These are phyloP conservation scores for Kwoniella europaea DNA, from an alignment of 768 basidiomycete species.

Conservation along the genomic window DNA sequence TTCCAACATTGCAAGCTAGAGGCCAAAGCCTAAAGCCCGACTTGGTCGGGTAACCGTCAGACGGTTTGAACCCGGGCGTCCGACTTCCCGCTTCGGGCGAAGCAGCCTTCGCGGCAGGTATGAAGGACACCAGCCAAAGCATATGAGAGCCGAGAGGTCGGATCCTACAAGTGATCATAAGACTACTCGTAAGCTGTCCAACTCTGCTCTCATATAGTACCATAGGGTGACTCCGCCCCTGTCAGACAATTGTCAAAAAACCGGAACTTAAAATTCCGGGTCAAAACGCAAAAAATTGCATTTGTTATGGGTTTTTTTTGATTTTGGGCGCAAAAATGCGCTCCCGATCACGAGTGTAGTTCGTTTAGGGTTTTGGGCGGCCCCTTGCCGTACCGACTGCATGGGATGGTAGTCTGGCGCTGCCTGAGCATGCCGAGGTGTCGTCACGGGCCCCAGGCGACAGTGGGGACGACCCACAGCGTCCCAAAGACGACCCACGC, in stretches of 20 bases:
- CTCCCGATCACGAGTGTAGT: conserved; percentile 7
- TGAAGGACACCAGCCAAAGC: neutral
- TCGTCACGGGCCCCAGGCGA: neutral
- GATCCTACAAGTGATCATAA: no score
- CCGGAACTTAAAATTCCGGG: conserved; percentile 17
- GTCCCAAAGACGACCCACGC: conserved; percentile 59
- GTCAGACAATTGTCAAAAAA: neutral
- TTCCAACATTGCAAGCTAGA: conserved; percentile 34
- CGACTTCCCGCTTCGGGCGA: neutral
- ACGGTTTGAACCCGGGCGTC: neutral
- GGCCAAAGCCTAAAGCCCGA: conserved; percentile 9
- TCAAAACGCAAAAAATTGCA: conserved; percentile 20
- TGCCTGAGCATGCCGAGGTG: neutral
- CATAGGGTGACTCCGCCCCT: conserved; percentile 1
- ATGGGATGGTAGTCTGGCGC: neutral
- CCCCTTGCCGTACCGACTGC: neutral
- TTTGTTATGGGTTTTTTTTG: conserved; percentile 7
- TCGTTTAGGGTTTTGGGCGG: conserved; percentile 1
- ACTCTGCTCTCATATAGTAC: conserved; percentile 21
- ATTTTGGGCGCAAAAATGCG: conserved; percentile 16
- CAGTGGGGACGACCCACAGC: conserved; percentile 12
- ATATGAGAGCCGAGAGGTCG: conserved; percentile 6
- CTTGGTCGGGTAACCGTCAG: neutral
- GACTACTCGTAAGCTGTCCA: neutral
- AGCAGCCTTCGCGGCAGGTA: conserved; percentile 7